phyloP scores from a whole-genome alignment of 129 eudicot species.

The Pseudognaphalium luteoalbum region DNA sequence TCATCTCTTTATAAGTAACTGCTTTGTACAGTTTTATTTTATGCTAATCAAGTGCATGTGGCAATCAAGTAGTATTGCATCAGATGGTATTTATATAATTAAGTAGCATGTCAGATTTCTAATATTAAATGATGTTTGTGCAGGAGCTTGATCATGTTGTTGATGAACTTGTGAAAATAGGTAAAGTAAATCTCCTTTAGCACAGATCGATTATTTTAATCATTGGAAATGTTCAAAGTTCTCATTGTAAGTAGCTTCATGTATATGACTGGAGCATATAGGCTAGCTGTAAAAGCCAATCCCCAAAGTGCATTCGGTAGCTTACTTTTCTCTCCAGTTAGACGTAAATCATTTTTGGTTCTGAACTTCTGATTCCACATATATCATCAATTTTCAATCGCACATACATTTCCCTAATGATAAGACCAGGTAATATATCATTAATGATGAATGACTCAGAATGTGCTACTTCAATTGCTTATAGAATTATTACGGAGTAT shows the following conservation, averaged over 20 bases:
- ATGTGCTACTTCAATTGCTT: background rate
- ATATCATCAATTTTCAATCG: conserved; percentile 41
- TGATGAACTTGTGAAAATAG: conserved; percentile 83
- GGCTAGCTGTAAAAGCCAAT: conserved; percentile 33
- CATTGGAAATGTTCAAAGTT: conserved; percentile 92
- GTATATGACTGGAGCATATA: conserved; percentile 53
- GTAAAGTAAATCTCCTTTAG: conserved; percentile 80
- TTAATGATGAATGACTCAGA: background rate
- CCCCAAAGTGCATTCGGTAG: conserved; percentile 45
- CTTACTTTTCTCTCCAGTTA: background rate
- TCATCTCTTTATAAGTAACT: background rate
- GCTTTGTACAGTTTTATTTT: background rate
- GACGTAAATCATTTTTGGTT: conserved; percentile 8
- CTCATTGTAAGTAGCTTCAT: conserved; percentile 21
- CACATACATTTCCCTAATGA: conserved; percentile 71
- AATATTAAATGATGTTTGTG: background rate
- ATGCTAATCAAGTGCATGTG: background rate
- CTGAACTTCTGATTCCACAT: conserved; percentile 7
- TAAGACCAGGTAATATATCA: conserved; percentile 55
- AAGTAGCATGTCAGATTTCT: background rate
- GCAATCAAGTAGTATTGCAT: background rate
- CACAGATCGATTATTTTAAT: conserved; percentile 81
- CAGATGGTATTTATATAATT: background rate
- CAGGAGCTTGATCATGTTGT: conserved; percentile 91
- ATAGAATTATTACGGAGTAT: background rate